A percentile compares a stretch with the other conserved stretches of the same genome.
Evolutionary conservation across 495 filamentous ascomycete species (phyloP).

Genomic region (Talaromyces thailandensis): DNA sequence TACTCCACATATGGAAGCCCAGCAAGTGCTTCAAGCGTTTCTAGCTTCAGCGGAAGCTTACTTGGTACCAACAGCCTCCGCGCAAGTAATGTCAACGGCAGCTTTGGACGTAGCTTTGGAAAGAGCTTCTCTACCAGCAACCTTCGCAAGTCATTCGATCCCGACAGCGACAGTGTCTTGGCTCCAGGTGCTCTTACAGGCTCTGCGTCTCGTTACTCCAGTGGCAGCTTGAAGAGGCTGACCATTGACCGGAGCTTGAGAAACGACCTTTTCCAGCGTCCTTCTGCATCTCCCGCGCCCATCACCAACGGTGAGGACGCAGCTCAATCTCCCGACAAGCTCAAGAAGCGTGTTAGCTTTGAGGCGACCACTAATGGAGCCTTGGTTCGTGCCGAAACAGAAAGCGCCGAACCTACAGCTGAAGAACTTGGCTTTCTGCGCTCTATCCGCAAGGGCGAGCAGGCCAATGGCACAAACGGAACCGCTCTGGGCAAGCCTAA

Average conservation of each 20-base stretch:
- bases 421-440: constrained; percentile 62
- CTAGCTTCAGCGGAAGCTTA: constrained; percentile 54
- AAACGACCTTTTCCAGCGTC: constrained; percentile 59
- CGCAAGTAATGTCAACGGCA: constrained; percentile 36
- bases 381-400: constrained; percentile 34
- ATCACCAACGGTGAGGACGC: constrained; percentile 42
- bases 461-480: constrained; percentile 35
- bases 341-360: constrained; percentile 87
- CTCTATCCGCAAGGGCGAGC: constrained; percentile 41
- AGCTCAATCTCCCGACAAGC: constrained; percentile 27
- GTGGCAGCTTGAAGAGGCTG: constrained; percentile 73
- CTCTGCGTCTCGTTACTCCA: constrained; percentile 51
- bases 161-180: constrained; percentile 71
- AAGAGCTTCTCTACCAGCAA: constrained; percentile 59
- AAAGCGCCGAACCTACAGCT: constrained; percentile 45
- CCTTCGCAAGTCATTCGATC: constrained; percentile 53
- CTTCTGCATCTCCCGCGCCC: constrained; percentile 34
- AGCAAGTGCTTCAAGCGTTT: constrained; percentile 61
- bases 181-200: constrained; percentile 78
- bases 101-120: constrained; percentile 49
- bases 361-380: constrained; percentile 49
- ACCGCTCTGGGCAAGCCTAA: constrained; percentile 13
- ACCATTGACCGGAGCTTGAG: constrained; percentile 80
- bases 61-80: constrained; percentile 55
- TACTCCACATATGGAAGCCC: constrained; percentile 86